Evolutionary conservation across 257 asterid genomes (phyloP), one percentile per base, ranked within the genome.

Genomic region (Osmanthus fragrans): DNA sequence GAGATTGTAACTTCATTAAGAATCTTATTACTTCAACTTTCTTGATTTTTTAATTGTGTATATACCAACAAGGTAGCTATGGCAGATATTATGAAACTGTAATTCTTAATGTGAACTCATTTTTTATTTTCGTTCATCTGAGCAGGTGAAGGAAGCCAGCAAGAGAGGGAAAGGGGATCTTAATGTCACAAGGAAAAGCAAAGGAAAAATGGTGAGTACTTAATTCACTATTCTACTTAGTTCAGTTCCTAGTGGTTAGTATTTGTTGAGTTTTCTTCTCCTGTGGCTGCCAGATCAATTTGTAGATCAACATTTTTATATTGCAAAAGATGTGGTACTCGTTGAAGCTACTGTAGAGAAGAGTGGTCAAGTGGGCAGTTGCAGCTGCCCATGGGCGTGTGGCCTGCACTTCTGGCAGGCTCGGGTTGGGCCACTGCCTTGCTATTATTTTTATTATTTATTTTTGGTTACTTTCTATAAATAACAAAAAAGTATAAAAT

Each of bases 81-180:
- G 51, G 51, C 18, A 45, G 5, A 45, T 11, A 12, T 45, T 13
- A 45, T 45, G 51, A 45, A 45, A 45, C 51, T 45, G 5, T 45
- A 13, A 45, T 12, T 76, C 8, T 7, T 34, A 58, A 45, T 42
- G 33, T 73, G 45, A 40, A 27, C 68, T 45, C 68, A 45, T 27
- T 58, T 77, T 42, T 75, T 68, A 75, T 66, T 75, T 74, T 80
- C 73, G 45, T 80, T 72, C 56, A 16, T 67, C 76, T 78, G 67
- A 84, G 82, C 89, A 92, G 97, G 91, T 84, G 92, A 92, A 88
- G 70, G 98, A 94, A 80, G 81, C 79, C 66, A 84, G 81, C 89
- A 90, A 84, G 92, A 91, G 93, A 82, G 86, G 91, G 85, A 91
- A 94, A 80, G 96, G 91, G 42, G 97, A 92, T 69, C 72, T 86